Evolutionary conservation across 768 basidiomycete species (phyloP), one percentile per base, ranked within the genome.

Genomic region (Terana coerulea): DNA sequence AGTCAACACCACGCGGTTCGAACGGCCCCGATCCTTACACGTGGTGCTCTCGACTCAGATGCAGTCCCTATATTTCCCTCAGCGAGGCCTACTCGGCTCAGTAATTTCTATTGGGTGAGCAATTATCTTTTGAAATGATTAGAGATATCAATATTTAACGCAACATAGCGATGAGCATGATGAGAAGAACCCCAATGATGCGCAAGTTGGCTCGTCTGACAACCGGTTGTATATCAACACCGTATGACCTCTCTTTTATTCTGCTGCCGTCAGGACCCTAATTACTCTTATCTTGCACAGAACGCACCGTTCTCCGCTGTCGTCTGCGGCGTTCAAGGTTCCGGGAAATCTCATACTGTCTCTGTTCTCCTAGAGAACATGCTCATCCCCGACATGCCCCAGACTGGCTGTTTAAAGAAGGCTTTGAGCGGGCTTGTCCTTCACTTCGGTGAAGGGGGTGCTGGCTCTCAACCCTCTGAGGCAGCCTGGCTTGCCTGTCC

Each of bases 321-420:
- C n/a, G 76, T 88, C 2, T 89, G 86, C 47, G 86, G 86, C 0
- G 86, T 87, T 0, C 87, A 88, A 69, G 85, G 87, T 0, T 83
- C 86, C 0, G 86, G 86, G 8, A 88, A 89, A 59, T 87, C 84
- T 0, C 86, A 89, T 45, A 86, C 84, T 0, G 78, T 86, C 1
- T 81, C 86, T 0, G 77, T 83, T 0, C 69, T 89, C 5, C 61
- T 89, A 0, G 88, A 89, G 61, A 83, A 73, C 53, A 84, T 88
- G 80, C 69, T 88, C 7, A 76, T 88, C n/a, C 56, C 81, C 0
- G 66, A 70, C 12, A 74, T 75, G 50, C 58, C 72, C 2, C 57
- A 72, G 0, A 76, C 81, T 15, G 87, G 88, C 0, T 63, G 61
- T 0, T 63, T 84, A 7, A 62, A 75, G 24, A 81, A 78, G 53